Evolutionary conservation across 805 yeast genomes (phyloP), one percentile per base, ranked within the genome.

Genomic region (Metschnikowia noctiluminum): DNA sequence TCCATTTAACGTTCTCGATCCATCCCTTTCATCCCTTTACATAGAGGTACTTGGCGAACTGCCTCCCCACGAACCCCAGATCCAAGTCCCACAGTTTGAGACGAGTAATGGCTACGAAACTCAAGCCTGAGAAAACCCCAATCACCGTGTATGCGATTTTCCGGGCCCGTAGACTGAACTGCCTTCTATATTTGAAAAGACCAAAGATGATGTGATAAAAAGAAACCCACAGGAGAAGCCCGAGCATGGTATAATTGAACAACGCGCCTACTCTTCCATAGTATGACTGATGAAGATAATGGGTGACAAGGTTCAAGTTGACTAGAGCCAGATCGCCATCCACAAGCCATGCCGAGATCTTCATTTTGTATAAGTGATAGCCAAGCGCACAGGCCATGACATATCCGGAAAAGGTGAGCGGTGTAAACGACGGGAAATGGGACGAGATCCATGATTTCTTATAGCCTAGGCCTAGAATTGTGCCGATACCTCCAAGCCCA

Each of bases 271-370:
- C 15, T 13, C 31, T 28, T 15, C 60, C 60, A 28, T 52, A 53
- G 28, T 28, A 39, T 2, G 52, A 45, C 15, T 43, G 54, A 28
- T 42, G 47, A 28, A 56, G 52, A 37, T 56, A 56, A 43, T 56
- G 60, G 16, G 81, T 56, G 9, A 85, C 68, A 56, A 72, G 85
- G 8, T 77, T 76, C 39, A 87, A 63, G 39, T 69, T 74, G 16
- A 87, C 63, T 46, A 77, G 65, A 1, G 84, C 74, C 2, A 85
- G 78, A 62, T 85, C 92, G 0, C 89, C 90, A 49, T 84, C 87
- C 1, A 81, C 68, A 2, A 57, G 14, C n/a, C 70, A 28, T 0
- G 92, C 90, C 0, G 69, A 67, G 4, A 73, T 42, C 45, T 89
- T 69, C 53, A 76, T 70, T 39, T 76, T 73, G 11, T 65, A 49